Evolutionary conservation across 2,329 filamentous ascomycete genomes (phyloP), one percentile per base, ranked within the genome.

Genomic region (Coniochaeta sp.): DNA sequence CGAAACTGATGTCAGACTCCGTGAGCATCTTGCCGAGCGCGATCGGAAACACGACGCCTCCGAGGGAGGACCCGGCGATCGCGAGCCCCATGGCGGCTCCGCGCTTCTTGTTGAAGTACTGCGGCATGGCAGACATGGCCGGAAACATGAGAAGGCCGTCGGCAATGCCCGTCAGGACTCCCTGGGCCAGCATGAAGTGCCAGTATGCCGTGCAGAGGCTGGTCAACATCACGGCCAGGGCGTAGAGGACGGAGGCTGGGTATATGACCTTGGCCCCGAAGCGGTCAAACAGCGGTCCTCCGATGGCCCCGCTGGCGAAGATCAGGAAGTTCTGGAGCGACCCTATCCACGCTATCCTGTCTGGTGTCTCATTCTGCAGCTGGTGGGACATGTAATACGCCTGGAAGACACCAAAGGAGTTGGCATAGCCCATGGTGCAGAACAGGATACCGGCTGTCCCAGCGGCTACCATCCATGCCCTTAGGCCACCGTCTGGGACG

Each of bases 371-470:
- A 47, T 66, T 62, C 5, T 40, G 24, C 7, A 75, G 65, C 31
- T 68, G 64, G 50, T 73, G 63, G 1, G 61, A 57, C 26, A 68
- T 71, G 67, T 82, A 82, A 69, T 82, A 82, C 2, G 76, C 68
- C 61, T 84, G 80, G 65, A 81, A 83, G 33, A 78, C 72, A n/a
- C 79, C 79, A 58, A 81, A 83, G 1, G 78, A 80, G 68, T 81
- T 81, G 59, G 80, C 74, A 64, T 78, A 78, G 36, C 81, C 81
- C 78, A 78, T 80, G 3, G 78, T 79, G 54, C 54, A 56, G 31
- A 56, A 56, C 1, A 34, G 31, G 17, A 56, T 38, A 14, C 54
- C 33, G 17, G 54, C 54, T 22, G 54, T 56, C 4, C 54, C 54
- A 2, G 54, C 54, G 9, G 54, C 54, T 22, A 56, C 54, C 17